Percentiles rank a stretch among this genome's conserved stretches.
These are phyloP conservation scores for Alternaria hordeiaustralica DNA, from an alignment of 2,329 filamentous ascomycete genomes.

Conservation along the genomic window DNA sequence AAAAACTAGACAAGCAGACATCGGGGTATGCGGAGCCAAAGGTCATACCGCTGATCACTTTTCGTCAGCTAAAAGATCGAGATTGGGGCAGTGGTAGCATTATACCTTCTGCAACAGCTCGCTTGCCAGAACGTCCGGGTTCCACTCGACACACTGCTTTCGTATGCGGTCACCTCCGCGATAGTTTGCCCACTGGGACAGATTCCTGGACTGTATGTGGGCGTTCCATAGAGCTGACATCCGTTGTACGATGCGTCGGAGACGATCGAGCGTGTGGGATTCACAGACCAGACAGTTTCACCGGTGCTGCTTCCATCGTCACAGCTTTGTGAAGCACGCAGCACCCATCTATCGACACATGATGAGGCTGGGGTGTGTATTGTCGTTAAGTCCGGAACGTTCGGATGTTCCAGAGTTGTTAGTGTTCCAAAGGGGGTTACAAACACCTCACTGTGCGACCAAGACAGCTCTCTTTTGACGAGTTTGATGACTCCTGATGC, in stretches of 20 bases:
- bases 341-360: neutral
- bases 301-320: fast-evolving
- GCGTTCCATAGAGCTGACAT: neutral
- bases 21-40: neutral
- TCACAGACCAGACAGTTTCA: neutral
- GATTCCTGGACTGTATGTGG: neutral
- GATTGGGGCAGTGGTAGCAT: neutral
- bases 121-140: neutral
- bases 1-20: neutral
- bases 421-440: neutral
- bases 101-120: neutral
- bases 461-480: neutral
- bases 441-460: neutral
- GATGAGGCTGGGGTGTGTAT: neutral
- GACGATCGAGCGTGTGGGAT: neutral
- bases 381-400: neutral
- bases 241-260: neutral
- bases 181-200: neutral
- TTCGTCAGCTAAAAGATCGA: neutral
- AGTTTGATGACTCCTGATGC: neutral
- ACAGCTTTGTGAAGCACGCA: neutral
- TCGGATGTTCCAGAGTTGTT: fast-evolving
- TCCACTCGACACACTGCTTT: neutral
- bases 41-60: neutral
- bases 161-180: neutral